A percentile compares a stretch with the other conserved stretches of the same genome.
Conservation (phyloP, 202 grass and related monocot genomes). For the Digitaria exilis region DNA sequence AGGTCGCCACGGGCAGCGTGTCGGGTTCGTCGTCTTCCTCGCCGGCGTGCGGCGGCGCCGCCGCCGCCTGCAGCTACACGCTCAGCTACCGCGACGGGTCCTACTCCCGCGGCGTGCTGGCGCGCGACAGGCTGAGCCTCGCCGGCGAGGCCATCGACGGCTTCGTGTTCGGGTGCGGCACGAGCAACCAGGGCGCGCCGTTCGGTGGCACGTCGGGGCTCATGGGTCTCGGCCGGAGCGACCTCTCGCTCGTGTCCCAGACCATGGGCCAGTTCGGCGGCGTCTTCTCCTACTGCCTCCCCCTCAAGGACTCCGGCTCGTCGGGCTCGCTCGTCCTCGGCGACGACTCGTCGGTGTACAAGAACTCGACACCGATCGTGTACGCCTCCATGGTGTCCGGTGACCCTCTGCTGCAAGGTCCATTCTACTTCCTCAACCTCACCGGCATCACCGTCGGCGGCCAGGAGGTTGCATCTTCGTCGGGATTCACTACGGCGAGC, state of each 20-base stretch:
- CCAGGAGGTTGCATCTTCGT: slow-evolving; percentile 19
- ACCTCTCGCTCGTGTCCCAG: slow-evolving; percentile 54
- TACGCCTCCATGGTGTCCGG: slow-evolving; percentile 51
- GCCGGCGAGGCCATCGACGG: slow-evolving; percentile 46
- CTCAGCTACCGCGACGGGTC: slow-evolving; percentile 73
- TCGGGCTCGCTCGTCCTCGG: slow-evolving; percentile 54
- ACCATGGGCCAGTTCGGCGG: slow-evolving; percentile 58
- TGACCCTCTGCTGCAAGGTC: slow-evolving; percentile 39
- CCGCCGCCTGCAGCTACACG: slow-evolving; percentile 46
- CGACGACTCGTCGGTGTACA: slow-evolving; percentile 49
- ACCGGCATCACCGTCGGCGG: slow-evolving; percentile 60
- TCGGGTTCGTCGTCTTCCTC: slow-evolving; percentile 7
- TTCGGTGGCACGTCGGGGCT: slow-evolving; percentile 63
- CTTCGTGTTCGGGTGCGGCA: slow-evolving; percentile 69
- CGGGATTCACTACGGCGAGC: background rate
- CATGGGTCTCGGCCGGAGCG: slow-evolving; percentile 63
- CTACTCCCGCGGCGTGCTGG: slow-evolving; percentile 62
- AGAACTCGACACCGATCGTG: slow-evolving; percentile 51
- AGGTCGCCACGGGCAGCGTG: slow-evolving; percentile 40
- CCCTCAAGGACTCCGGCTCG: slow-evolving; percentile 48
- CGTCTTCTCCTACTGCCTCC: slow-evolving; percentile 68
- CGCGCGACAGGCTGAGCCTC: slow-evolving; percentile 50
- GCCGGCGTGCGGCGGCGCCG: slow-evolving; percentile 12
- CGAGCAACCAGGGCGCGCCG: slow-evolving; percentile 55
- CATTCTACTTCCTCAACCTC: slow-evolving; percentile 61